Evolutionary conservation across 495 filamentous ascomycete genomes (phyloP), one percentile per base, ranked within the genome.

Genomic region (Neurospora sp.): DNA sequence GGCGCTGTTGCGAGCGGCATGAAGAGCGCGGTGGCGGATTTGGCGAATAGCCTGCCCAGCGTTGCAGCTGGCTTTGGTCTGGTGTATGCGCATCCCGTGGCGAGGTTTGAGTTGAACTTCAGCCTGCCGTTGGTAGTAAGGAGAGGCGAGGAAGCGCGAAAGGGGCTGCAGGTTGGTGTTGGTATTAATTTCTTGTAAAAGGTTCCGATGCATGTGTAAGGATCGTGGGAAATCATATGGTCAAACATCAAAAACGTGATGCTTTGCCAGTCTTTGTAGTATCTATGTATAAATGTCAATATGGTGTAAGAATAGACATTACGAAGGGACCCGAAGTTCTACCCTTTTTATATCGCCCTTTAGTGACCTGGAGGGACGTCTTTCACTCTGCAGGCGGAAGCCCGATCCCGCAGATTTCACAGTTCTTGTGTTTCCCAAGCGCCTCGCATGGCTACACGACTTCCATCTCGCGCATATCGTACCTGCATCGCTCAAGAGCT

Each of bases 51-150:
- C 5, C 80, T 95, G 48, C 96, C 96, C 14, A 98, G 93, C 78
- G 82, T 93, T 35, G 91, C 96, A 4, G 96, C 92, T 3, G 96
- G 96, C 35, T 81, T 98, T 38, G 96, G 96, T 4, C 79, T 99
- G 16, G 93, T 99, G 18, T 99, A 99, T 80, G 96, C 94, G 31
- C 94, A 97, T 80, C 93, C 93, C 0, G 88, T 93, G 8, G 96
- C 95, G 44, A 86, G 96, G 72, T 97, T 99, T 76, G 96, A 99
- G 85, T 82, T 99, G 72, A 98, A 98, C 78, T 97, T 98, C 79
- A 93, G 91, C 73, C 79, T 99, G 65, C 96, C 96, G 6, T 77
- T 99, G 71, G 92, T 95, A 39, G 76, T 92, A 75, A 86, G 96
- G 70, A 88, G 85, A 75, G 93, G 91, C 12, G 96, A 99, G 81